These are phyloP conservation scores for Penicillium canariense DNA, from an alignment of 495 filamentous ascomycete species.

Conservation along the genomic window DNA sequence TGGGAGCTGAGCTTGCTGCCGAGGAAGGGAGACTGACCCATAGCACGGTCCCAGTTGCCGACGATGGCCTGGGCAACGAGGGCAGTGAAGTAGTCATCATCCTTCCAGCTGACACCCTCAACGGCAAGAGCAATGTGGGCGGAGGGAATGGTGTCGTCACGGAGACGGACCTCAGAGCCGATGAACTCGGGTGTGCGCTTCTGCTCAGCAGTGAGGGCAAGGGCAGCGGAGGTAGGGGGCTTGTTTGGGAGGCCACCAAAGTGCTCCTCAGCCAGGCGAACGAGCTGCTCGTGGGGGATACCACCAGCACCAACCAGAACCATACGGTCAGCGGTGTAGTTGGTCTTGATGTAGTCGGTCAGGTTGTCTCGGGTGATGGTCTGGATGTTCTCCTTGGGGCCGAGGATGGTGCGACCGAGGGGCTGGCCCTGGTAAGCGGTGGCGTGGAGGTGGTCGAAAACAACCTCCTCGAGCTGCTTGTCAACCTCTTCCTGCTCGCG, in stretches of 20 bases:
- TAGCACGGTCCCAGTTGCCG: slow-evolving; percentile 98
- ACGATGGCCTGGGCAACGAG: slow-evolving; percentile 98
- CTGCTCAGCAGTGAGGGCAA: slow-evolving; percentile 62
- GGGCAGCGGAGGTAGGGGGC: slow-evolving; percentile 66
- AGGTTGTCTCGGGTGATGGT: slow-evolving; percentile 90
- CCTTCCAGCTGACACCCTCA: slow-evolving; percentile 99
- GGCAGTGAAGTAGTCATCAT: slow-evolving; percentile 97
- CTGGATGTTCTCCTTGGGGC: slow-evolving; percentile 96
- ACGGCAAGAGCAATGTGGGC: slow-evolving; percentile 98
- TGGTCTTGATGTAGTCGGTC: slow-evolving; percentile 93
- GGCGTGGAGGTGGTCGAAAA: slow-evolving; percentile 98
- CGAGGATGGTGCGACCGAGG: slow-evolving; percentile 95
- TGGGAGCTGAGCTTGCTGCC: slow-evolving; percentile 96
- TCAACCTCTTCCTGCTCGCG: slow-evolving; percentile 99
- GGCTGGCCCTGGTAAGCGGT: slow-evolving; percentile 96
- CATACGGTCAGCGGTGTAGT: slow-evolving; percentile 99
- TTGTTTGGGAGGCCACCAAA: slow-evolving; percentile 74
- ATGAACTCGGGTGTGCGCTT: slow-evolving; percentile 91
- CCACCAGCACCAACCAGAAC: slow-evolving; percentile 95
- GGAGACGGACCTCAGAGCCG: slow-evolving; percentile 89
- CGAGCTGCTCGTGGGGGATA: slow-evolving; percentile 88
- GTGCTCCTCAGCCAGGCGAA: slow-evolving; percentile 94
- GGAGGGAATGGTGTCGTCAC: slow-evolving; percentile 92
- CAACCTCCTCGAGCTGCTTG: slow-evolving; percentile 98
- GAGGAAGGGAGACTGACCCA: slow-evolving; percentile 93